phyloP scores from a whole-genome alignment of 2,329 filamentous ascomycete genomes.

The Pseudocercospora eumusae region DNA sequence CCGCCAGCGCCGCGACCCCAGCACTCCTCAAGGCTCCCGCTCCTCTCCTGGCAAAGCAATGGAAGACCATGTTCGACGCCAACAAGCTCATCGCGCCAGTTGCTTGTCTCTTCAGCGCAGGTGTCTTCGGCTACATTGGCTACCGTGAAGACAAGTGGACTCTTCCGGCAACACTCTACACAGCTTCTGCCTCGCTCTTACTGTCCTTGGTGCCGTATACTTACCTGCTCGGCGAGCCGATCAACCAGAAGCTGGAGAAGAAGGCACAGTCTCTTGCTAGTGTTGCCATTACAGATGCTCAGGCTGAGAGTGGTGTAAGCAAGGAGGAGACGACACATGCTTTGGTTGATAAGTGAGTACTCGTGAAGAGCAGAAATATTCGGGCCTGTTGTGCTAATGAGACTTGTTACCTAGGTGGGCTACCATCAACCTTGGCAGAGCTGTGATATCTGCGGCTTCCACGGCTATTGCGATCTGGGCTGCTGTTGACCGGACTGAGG shows the following conservation, averaged over 20 bases:
- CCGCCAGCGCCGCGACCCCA: conserved; percentile 50
- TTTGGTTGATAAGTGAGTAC: conserved; percentile 50
- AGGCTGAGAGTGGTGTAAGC: conserved; percentile 42
- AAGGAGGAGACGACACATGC: conserved; percentile 52
- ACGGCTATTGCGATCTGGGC: conserved; percentile 35
- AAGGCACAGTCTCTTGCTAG: conserved; percentile 46
- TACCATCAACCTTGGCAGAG: conserved; percentile 53
- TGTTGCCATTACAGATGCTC: conserved; percentile 43
- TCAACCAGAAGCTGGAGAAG: conserved; percentile 53
- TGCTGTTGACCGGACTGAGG: conserved; percentile 33
- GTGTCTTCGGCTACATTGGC: conserved; percentile 52
- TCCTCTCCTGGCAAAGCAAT: conserved; percentile 58
- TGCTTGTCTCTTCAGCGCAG: conserved; percentile 45
- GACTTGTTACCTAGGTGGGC: conserved; percentile 49
- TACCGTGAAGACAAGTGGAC: conserved; percentile 38
- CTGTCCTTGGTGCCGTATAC: conserved; percentile 57
- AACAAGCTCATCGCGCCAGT: conserved; percentile 47
- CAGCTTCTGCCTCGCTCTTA: conserved; percentile 50
- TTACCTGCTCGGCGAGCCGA: conserved; percentile 47
- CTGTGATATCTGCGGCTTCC: conserved; percentile 32
- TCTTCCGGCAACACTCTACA: conserved; percentile 48
- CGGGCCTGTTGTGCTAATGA: background rate
- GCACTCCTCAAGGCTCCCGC: conserved; percentile 58
- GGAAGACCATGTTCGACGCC: conserved; percentile 48
- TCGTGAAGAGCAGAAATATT: too few species aligned